Evolutionary conservation across 2,329 filamentous ascomycete genomes (phyloP).

Genomic region (Fusarium coffeatum): DNA sequence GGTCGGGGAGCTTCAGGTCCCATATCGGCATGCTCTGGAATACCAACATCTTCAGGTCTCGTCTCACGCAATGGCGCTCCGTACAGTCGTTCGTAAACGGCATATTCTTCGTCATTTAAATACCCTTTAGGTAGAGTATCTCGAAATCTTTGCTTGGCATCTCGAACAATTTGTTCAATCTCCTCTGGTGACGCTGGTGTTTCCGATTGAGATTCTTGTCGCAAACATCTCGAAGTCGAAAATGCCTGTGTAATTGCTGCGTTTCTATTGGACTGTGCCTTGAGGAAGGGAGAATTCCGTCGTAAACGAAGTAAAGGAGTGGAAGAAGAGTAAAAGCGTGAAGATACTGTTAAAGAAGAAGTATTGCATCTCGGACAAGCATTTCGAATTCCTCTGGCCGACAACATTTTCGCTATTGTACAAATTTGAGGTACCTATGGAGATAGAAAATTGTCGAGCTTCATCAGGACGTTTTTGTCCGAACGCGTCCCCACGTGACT

Average conservation of each 20-base stretch:
- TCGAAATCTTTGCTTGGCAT: constrained; percentile 79
- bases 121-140: constrained; percentile 79
- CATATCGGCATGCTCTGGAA: constrained; percentile 56
- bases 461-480: constrained; percentile 42
- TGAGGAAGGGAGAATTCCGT: constrained; percentile 28
- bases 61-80: constrained; percentile 77
- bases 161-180: constrained; percentile 73
- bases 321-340: constrained; percentile 22
- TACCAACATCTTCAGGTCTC: constrained; percentile 68
- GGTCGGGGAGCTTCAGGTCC: constrained; percentile 34
- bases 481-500: constrained; percentile 48
- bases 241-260: constrained; percentile 46
- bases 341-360: constrained; percentile 25
- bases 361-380: constrained; percentile 48
- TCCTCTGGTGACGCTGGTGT: constrained; percentile 47
- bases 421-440: constrained; percentile 26
- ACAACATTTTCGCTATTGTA: constrained; percentile 50
- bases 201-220: constrained; percentile 32
- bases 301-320: constrained; percentile 33
- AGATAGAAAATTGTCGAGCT: constrained; percentile 17
- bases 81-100: constrained; percentile 83
- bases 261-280: constrained; percentile 44
- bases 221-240: constrained; percentile 46
- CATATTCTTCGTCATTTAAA: constrained; percentile 76
- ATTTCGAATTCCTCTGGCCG: constrained; percentile 50